Conservation (phyloP, 345 rosid species). For the Syzygium jambos region DNA sequence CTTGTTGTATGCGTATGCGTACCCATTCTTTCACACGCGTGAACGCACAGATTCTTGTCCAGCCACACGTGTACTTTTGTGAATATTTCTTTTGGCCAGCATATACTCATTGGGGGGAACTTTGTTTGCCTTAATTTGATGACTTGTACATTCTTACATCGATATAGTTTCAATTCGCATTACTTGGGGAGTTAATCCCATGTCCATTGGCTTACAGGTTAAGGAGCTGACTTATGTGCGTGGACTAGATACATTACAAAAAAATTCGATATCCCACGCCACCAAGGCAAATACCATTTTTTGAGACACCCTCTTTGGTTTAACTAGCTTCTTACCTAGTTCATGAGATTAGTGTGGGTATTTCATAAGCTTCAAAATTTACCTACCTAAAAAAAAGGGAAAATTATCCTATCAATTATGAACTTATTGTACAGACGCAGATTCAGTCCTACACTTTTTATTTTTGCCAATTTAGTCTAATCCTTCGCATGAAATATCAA, state of each 20-base stretch:
- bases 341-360: not conserved
- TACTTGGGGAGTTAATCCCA: not conserved
- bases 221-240: not conserved
- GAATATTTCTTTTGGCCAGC: not conserved
- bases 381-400: not conserved
- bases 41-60: not conserved
- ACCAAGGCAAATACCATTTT: not conserved
- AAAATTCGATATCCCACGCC: not conserved
- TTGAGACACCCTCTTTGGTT: not conserved
- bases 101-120: not conserved
- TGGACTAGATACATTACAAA: not conserved
- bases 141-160: not conserved
- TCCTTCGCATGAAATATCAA: too few species aligned
- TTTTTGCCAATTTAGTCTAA: too few species aligned
- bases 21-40: not conserved
- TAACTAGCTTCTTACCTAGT: not conserved
- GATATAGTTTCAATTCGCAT: not conserved
- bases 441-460: too few species aligned
- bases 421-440: too few species aligned
- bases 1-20: not conserved
- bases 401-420: too few species aligned
- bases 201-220: not conserved
- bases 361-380: not conserved
- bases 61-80: not conserved
- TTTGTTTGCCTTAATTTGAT: not conserved